A percentile compares a stretch with the other conserved stretches of the same genome.
Evolutionary conservation across 202 grass and related monocot genomes (phyloP).

Genomic region (Schoenoplectus tabernaemontani): DNA sequence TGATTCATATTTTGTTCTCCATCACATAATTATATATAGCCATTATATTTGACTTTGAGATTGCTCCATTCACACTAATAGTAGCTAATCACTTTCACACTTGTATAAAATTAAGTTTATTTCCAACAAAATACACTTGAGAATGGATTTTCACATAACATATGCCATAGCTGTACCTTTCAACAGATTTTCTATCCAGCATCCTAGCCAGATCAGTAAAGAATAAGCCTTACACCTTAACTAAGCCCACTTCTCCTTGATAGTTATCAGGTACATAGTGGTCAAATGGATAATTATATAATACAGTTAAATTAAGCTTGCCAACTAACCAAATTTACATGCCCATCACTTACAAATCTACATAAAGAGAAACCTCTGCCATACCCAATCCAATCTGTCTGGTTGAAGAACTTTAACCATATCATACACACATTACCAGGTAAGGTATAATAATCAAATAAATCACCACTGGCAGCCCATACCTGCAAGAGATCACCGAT

Average conservation of each 20-base stretch:
- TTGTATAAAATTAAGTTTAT: too few relatives aligned
- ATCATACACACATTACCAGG: background rate
- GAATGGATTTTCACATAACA: background rate
- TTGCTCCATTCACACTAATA: too few relatives aligned
- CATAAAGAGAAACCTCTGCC: background rate
- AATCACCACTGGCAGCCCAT: background rate
- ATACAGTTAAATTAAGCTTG: background rate
- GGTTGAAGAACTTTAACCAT: background rate
- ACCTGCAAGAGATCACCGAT: slow-evolving; percentile 50
- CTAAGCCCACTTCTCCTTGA: background rate
- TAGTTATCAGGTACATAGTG: background rate
- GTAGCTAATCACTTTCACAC: too few relatives aligned
- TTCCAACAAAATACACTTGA: background rate
- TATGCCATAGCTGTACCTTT: background rate
- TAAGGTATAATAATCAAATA: background rate
- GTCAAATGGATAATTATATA: background rate
- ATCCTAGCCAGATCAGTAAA: background rate
- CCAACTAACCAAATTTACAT: background rate
- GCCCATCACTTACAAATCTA: background rate
- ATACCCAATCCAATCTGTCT: background rate
- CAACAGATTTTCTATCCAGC: background rate
- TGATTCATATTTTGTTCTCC: too few relatives aligned
- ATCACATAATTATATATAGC: too few relatives aligned
- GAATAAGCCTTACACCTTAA: background rate
- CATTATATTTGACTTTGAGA: too few relatives aligned